Evolutionary conservation across 495 filamentous ascomycete species (phyloP), one percentile per base, ranked within the genome.

Genomic region (Podospora anserina): DNA sequence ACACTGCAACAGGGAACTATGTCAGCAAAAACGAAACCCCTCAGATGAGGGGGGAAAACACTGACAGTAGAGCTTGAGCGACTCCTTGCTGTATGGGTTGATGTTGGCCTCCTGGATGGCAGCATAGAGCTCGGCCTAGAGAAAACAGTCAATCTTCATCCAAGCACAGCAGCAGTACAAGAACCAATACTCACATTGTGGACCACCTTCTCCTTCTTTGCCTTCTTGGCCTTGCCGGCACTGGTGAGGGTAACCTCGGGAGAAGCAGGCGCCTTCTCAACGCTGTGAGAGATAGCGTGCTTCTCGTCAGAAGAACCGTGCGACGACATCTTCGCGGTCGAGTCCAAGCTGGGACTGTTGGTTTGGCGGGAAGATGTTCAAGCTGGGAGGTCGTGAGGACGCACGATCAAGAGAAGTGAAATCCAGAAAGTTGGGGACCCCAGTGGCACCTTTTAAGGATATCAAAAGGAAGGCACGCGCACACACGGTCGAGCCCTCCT

Each of bases 61-160:
- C 39, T 49, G 39, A 49, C 39, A 88, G 74, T 87, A 88, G 53
- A 88, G 78, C 6, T 85, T 81, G 23, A 86, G 68, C 13, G 84
- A 85, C 27, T 79, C 78, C 70, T 78, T 84, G 79, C 84, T 87
- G 82, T 84, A 82, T 54, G 76, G 78, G 64, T 84, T 78, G 71
- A 88, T 87, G 56, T 84, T 81, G 34, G 84, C 82, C 71, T 87
- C 84, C 60, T 85, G 75, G 67, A 88, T 80, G 39, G 86, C 85
- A 39, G 86, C 85, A 70, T 76, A 88, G 16, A 88, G 76, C 32
- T 87, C 85, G 76, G 86, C 86, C 85, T 87, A 49, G 16, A 49
- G 16, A 57, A 9, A 30, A 7, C 15, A 63, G 61, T 20, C 19
- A 58, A 23, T 58, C n/a, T 58, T 20, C n/a, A 58, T 19, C 55